Base-by-base conservation (phyloP, 2,329 filamentous ascomycete species). In the Botrytis fragariae region DNA sequence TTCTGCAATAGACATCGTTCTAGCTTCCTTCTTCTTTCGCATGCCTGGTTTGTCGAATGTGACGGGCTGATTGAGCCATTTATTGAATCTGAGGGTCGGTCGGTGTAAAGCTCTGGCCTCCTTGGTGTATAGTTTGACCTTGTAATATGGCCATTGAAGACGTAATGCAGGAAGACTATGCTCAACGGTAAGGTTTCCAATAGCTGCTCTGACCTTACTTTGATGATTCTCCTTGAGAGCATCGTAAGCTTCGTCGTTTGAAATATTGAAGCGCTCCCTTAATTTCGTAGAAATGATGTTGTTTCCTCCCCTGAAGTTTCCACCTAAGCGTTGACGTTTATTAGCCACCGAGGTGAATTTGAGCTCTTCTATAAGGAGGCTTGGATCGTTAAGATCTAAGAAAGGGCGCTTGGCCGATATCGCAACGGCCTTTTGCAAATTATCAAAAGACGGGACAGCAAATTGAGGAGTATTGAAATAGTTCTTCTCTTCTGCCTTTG, bases 211-310 rank as follows among this genome's bases (percentile, higher is more conserved):
- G 75, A 99, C 93, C 83, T 97, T 98, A 86, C 93, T 94, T 83
- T 97, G 94, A 80, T 97, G 95, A 80, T 98, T 98, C 82, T 97
- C 94, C 83, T 98, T 98, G 62, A 99, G 88, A 74, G 94, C 90
- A 80, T 98, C 95, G 81, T 99, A 99, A 2, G 95, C 95, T 74
- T 96, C 92, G 79, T 99, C 96, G 76, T 98, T 98, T 44, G 95
- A 97, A 74, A 97, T 93, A 81, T 98, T 98, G 86, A 97, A 99
- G 60, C 95, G 91, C 77, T 92, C 89, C 54, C 89, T 89, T 51
- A 97, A 87, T 72, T 93, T 90, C 72, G 91, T 92, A 4, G 91
- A 90, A 60, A 94, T 84, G 69, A 90, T 91, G 25, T 90, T 89
- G 73, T 89, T 91, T 12, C 88, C 89, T 85, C 90, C 90, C 75